A percentile compares a stretch with the other conserved stretches of the same genome.
phyloP scores from a whole-genome alignment of 2,329 filamentous ascomycete species.

The Cladosporium sp. region DNA sequence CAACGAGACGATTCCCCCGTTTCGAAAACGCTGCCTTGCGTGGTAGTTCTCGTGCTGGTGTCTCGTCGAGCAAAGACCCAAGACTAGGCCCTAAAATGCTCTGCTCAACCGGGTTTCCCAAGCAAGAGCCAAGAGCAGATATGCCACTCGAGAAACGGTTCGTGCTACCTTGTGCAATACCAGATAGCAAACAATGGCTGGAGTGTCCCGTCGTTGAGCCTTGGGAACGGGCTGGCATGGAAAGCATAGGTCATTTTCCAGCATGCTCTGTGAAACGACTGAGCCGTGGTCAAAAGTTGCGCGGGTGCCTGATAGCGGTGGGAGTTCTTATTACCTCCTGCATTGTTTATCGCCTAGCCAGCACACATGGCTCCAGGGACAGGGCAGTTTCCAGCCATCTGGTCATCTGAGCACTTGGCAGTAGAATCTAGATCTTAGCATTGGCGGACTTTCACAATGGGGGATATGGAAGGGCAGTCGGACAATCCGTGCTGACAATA shows the following conservation, averaged over 20 bases:
- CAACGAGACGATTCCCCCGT: background rate
- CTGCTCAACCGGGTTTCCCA: background rate
- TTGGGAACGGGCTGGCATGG: background rate
- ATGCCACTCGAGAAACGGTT: background rate
- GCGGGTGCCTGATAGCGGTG: background rate
- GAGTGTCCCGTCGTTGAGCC: background rate
- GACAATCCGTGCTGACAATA: constrained; percentile 4
- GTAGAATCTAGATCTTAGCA: background rate
- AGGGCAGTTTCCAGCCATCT: background rate
- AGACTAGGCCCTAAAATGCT: background rate
- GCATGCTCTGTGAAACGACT: background rate
- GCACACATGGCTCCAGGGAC: background rate
- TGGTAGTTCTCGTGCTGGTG: background rate
- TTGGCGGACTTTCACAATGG: background rate
- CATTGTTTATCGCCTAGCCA: background rate
- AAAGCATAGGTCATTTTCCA: background rate
- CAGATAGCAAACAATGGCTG: background rate
- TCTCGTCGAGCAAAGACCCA: background rate
- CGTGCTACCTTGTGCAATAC: background rate
- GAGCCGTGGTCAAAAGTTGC: background rate
- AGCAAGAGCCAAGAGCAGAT: background rate
- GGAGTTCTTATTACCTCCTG: background rate
- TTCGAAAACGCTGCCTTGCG: background rate
- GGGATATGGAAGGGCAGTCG: background rate
- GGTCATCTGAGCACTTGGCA: background rate